Evolutionary conservation across 2,329 filamentous ascomycete species (phyloP).

Genomic region (Ceratocystis cubensis): DNA sequence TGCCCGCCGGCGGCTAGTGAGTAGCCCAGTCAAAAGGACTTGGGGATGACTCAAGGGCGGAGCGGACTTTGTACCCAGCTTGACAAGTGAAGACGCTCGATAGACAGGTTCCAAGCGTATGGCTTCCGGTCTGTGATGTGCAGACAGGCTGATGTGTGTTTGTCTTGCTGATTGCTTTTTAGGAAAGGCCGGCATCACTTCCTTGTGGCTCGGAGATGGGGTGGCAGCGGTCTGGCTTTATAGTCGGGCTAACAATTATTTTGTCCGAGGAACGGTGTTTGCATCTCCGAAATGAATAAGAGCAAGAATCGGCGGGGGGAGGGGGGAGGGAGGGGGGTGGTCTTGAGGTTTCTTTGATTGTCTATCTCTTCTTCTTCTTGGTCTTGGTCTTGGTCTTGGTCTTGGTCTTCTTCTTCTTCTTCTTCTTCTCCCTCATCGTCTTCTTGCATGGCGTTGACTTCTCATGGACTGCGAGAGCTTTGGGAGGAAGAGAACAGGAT

Average conservation of each 20-base stretch:
- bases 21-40: not conserved
- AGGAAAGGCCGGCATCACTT: not conserved
- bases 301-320: too few species aligned
- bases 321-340: too few species aligned
- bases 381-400: too few species aligned
- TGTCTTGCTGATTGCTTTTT: not conserved
- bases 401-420: not conserved
- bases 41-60: too few species aligned
- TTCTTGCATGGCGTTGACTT: not conserved
- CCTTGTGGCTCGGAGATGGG: too few species aligned
- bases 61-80: not conserved
- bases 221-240: too few species aligned
- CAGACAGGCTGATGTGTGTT: not conserved
- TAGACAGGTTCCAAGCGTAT: not conserved
- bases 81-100: not conserved
- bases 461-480: not conserved
- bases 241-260: too few species aligned
- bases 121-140: not conserved
- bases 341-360: too few species aligned
- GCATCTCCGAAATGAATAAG: too few species aligned
- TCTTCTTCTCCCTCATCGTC: not conserved
- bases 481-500: not conserved
- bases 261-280: too few species aligned
- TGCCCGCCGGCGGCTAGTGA: not conserved
- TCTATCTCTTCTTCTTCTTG: not conserved